Percentiles rank a stretch among this genome's conserved stretches.
phyloP scores from a whole-genome alignment of 345 rosid species.

The Linum tenue region DNA sequence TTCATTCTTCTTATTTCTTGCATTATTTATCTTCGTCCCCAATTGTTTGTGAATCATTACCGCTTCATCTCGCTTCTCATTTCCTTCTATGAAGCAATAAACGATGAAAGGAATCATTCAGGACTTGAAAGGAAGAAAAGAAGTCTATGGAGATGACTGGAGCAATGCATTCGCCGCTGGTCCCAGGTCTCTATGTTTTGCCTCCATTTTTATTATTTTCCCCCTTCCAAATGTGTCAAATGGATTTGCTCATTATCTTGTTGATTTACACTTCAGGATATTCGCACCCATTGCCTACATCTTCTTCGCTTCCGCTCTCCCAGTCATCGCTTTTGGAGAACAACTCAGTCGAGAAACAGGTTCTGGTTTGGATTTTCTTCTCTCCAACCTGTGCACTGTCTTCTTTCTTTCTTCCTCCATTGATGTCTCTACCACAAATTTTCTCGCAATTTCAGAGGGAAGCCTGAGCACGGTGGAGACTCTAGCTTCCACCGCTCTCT shows the following conservation, averaged over 20 bases:
- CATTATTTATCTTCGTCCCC: too few relatives aligned
- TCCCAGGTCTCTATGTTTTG: constrained; percentile 27
- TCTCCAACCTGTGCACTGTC: neutral
- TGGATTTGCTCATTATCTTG: neutral
- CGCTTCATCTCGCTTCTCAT: too few relatives aligned
- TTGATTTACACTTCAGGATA: constrained; percentile 26
- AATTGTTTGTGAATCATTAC: too few relatives aligned
- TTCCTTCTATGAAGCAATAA: too few relatives aligned
- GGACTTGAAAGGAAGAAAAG: constrained; percentile 51
- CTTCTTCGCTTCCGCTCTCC: constrained; percentile 65
- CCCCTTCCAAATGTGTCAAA: neutral
- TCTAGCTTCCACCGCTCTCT: constrained; percentile 51
- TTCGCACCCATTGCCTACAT: constrained; percentile 58
- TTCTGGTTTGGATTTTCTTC: neutral
- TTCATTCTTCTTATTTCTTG: too few relatives aligned
- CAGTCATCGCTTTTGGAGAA: constrained; percentile 64
- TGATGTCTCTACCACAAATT: neutral
- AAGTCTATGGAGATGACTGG: constrained; percentile 58
- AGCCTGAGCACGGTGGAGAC: constrained; percentile 52
- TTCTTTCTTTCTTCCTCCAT: neutral
- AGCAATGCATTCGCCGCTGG: constrained; percentile 28
- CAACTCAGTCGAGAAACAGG: constrained; percentile 57
- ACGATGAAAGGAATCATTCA: constrained; percentile 27
- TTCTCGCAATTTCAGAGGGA: constrained; percentile 31
- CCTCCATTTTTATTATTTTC: neutral